A percentile compares a stretch with the other conserved stretches of the same genome.
Conservation (phyloP, 2,329 filamentous ascomycete species). For the Cucurbitaria berberidis region DNA sequence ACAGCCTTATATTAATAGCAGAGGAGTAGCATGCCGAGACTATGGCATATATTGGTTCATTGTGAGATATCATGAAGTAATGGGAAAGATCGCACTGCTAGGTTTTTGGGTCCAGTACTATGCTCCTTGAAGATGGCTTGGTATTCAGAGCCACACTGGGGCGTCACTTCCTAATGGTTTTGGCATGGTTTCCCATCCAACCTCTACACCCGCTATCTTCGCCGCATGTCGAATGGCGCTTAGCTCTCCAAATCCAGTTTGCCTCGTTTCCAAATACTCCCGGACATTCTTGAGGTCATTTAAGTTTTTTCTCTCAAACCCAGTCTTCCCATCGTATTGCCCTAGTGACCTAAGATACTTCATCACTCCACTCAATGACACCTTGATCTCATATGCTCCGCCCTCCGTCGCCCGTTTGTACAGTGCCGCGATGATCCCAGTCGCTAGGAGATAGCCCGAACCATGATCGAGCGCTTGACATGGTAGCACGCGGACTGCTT, state of each 20-base stretch:
- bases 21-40: no score
- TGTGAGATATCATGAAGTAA: no score
- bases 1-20: no score
- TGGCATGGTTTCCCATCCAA: constrained; percentile 61
- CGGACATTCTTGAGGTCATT: constrained; percentile 37
- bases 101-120: no score
- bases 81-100: no score
- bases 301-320: constrained; percentile 52
- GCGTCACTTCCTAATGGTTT: constrained; percentile 57
- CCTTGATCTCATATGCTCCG: constrained; percentile 59
- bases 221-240: constrained; percentile 58
- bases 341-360: constrained; percentile 63
- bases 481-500: constrained; percentile 54
- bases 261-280: constrained; percentile 53
- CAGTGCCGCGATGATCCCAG: constrained; percentile 60
- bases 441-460: constrained; percentile 61
- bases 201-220: constrained; percentile 52
- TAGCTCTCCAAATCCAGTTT: constrained; percentile 56
- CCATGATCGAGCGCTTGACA: constrained; percentile 65
- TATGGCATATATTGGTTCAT: no score
- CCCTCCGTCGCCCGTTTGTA: constrained; percentile 55
- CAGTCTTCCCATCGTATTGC: constrained; percentile 53
- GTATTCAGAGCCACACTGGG: constrained; percentile 47
- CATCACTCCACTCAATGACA: constrained; percentile 63
- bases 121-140: not conserved